Percentiles rank a stretch among this genome's conserved stretches.
Conservation (phyloP, 208 protist genomes). For the Crithidia acanthocephali region DNA sequence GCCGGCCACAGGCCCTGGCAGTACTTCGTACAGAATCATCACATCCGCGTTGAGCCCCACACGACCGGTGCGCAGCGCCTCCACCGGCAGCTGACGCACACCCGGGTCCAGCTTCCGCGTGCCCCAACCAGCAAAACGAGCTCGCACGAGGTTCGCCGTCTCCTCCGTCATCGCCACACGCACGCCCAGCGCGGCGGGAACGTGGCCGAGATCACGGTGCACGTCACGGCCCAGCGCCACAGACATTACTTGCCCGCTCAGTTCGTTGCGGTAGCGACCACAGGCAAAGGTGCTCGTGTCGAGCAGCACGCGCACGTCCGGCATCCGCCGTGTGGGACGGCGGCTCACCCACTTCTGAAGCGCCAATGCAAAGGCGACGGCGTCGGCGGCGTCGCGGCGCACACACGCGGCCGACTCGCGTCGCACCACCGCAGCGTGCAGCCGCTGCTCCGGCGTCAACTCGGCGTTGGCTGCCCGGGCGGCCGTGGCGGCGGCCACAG, state of each 20-base stretch:
- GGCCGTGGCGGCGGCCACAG: constrained; percentile 7
- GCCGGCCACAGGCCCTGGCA: constrained; percentile 18
- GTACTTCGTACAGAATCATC: constrained; percentile 38
- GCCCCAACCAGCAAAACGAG: background rate
- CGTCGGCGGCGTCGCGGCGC: constrained; percentile 17
- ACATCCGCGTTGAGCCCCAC: constrained; percentile 20
- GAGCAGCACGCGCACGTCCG: constrained; percentile 25
- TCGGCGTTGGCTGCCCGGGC: background rate
- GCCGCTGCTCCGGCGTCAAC: background rate
- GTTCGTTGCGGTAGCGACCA: constrained; percentile 18
- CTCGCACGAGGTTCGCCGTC: constrained; percentile 42
- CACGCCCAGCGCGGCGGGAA: constrained; percentile 33
- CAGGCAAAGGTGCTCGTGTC: constrained; percentile 35
- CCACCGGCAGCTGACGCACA: constrained; percentile 3
- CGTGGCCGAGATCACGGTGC: constrained; percentile 27
- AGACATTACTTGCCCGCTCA: constrained; percentile 25
- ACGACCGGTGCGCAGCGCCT: background rate
- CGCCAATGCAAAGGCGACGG: constrained; percentile 25
- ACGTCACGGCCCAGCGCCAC: constrained; percentile 37
- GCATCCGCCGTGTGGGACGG: background rate
- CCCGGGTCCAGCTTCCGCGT: background rate
- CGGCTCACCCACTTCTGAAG: constrained; percentile 14
- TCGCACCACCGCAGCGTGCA: background rate
- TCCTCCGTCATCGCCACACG: constrained; percentile 46
- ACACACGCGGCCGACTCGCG: constrained; percentile 1